Conservation (phyloP, 805 yeast genomes). For the Wickerhamomyces mucosus region DNA sequence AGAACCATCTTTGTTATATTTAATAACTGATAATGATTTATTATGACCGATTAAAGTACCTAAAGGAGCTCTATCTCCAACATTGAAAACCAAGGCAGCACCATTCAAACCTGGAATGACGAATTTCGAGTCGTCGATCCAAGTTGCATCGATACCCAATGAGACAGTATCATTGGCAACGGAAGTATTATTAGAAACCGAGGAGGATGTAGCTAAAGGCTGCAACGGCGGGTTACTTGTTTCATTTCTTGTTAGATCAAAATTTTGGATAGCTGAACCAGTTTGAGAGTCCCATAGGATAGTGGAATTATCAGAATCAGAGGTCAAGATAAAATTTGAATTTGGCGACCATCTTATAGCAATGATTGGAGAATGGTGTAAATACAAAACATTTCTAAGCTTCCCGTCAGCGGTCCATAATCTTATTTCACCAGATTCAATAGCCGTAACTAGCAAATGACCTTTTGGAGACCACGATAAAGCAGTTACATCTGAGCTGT, state of each 20-base stretch:
- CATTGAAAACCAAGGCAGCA: constrained; percentile 44
- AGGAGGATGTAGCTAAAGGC: constrained; percentile 17
- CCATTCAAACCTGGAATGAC: constrained; percentile 58
- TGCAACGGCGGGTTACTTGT: too few species aligned
- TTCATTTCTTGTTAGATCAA: constrained; percentile 24
- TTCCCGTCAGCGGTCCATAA: constrained; percentile 73
- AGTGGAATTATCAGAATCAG: constrained; percentile 45
- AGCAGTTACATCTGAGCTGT: constrained; percentile 24
- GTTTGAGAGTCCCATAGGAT: constrained; percentile 60
- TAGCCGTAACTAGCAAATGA: constrained; percentile 48
- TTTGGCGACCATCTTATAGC: constrained; percentile 51
- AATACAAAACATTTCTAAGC: constrained; percentile 42
- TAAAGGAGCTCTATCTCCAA: constrained; percentile 36
- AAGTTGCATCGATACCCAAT: constrained; percentile 51
- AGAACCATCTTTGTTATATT: constrained; percentile 41
- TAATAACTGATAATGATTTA: constrained; percentile 42
- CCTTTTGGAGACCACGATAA: constrained; percentile 65
- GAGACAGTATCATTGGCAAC: constrained; percentile 5
- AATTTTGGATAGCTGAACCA: constrained; percentile 39
- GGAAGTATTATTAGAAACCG: constrained; percentile 12
- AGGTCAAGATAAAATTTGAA: constrained; percentile 45
- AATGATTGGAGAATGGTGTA: constrained; percentile 47
- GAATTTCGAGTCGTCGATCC: constrained; percentile 65
- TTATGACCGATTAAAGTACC: constrained; percentile 58
- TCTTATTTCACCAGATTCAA: constrained; percentile 63